Evolutionary conservation across 2,329 filamentous ascomycete species (phyloP).

Genomic region (Trichoderma atrobrunneum): DNA sequence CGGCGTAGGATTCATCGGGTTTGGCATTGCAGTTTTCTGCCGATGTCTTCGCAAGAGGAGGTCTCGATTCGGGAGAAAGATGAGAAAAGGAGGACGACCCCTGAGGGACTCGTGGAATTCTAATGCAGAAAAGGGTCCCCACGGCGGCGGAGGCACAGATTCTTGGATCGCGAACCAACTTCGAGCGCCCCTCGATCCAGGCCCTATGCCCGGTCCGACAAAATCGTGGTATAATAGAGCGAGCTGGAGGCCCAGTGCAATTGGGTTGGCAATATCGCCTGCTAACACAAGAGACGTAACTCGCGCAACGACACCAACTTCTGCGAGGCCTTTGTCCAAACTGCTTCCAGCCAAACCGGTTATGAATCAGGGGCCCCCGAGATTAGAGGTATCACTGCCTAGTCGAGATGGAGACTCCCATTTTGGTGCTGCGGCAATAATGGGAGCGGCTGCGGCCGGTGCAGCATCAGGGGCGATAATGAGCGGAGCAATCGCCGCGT

Average conservation of each 20-base stretch:
- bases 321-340: constrained; percentile 38
- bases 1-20: constrained; percentile 43
- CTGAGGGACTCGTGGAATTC: constrained; percentile 38
- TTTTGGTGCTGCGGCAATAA: background rate
- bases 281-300: constrained; percentile 25
- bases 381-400: constrained; percentile 1
- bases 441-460: constrained; percentile 5
- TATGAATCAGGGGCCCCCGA: constrained; percentile 31
- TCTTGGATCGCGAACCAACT: constrained; percentile 30
- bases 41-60: constrained; percentile 41
- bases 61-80: constrained; percentile 26
- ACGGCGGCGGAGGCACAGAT: constrained; percentile 19
- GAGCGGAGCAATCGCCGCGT: constrained; percentile 9
- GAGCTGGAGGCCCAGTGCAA: constrained; percentile 37
- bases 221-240: constrained; percentile 28
- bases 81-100: background rate
- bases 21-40: constrained; percentile 47
- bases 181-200: constrained; percentile 24
- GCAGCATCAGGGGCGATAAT: constrained; percentile 19
- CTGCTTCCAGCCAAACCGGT: constrained; percentile 47
- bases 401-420: background rate
- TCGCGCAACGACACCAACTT: constrained; percentile 22
- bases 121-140: constrained; percentile 28
- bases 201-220: constrained; percentile 23
- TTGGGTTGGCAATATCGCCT: constrained; percentile 47